Conservation (phyloP, 176 grass and related monocot species). For the Coix lacrymajobi region DNA sequence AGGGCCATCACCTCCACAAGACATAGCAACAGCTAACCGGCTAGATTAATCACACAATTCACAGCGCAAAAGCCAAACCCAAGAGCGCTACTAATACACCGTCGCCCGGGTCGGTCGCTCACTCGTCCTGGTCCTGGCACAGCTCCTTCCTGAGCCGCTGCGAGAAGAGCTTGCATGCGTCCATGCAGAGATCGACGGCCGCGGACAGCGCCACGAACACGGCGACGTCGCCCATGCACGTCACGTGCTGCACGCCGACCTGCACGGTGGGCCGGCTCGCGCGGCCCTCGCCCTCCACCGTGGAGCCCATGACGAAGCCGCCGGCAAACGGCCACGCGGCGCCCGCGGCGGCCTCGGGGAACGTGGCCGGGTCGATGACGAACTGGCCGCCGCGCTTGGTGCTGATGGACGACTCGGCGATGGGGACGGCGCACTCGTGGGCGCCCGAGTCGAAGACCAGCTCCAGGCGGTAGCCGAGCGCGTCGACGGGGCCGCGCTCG, state of each 20-base stretch:
- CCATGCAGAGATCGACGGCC: conserved; percentile 83
- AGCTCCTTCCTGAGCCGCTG: conserved; percentile 80
- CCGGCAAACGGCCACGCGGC: conserved; percentile 46
- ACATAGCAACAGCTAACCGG: background rate
- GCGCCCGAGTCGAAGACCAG: conserved; percentile 63
- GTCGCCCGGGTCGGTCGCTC: background rate
- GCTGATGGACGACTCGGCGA: conserved; percentile 67
- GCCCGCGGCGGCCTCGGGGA: conserved; percentile 18
- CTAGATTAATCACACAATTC: conserved; percentile 18
- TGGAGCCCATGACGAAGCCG: conserved; percentile 90
- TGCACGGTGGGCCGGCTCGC: conserved; percentile 74
- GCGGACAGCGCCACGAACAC: conserved; percentile 84
- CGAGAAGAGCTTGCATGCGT: conserved; percentile 89
- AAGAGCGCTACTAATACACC: background rate
- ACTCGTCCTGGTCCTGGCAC: conserved; percentile 59
- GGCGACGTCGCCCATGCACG: conserved; percentile 80
- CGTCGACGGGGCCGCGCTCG: conserved; percentile 77
- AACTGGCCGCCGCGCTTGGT: conserved; percentile 76
- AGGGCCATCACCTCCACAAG: conserved; percentile 41
- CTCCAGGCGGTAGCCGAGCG: conserved; percentile 77
- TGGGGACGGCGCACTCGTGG: conserved; percentile 43
- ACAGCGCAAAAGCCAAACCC: conserved; percentile 14
- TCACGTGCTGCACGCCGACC: conserved; percentile 79
- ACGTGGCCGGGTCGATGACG: conserved; percentile 54
- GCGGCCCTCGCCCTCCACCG: conserved; percentile 73